phyloP scores from a whole-genome alignment of 1,284 basidiomycete species.

The Pseudozyma sp. region DNA sequence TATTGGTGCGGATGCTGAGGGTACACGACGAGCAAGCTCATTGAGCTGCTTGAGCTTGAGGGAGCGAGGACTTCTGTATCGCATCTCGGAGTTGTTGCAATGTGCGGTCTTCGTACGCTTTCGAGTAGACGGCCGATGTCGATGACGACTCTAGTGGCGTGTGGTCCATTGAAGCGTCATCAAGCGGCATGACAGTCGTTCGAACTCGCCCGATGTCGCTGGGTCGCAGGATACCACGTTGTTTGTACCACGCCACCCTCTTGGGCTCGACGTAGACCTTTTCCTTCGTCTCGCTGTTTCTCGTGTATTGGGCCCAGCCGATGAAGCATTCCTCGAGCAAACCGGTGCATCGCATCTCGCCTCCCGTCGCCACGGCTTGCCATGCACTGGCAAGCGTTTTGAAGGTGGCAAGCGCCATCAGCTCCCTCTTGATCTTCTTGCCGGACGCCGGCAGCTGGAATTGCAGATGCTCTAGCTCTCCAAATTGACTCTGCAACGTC shows the following conservation, averaged over 20 bases:
- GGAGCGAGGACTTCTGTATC: slow-evolving; percentile 11
- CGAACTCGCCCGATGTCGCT: slow-evolving; percentile 36
- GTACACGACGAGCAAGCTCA: slow-evolving; percentile 12
- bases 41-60: slow-evolving; percentile 22
- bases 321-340: slow-evolving; percentile 61
- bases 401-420: slow-evolving; percentile 55
- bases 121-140: slow-evolving; percentile 22
- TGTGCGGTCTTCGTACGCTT: slow-evolving; percentile 28
- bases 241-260: slow-evolving; percentile 36
- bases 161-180: background rate
- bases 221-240: slow-evolving; percentile 21
- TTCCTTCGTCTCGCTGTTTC: slow-evolving; percentile 19
- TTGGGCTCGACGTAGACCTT: slow-evolving; percentile 40
- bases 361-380: slow-evolving; percentile 53
- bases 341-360: slow-evolving; percentile 54
- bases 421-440: slow-evolving; percentile 51
- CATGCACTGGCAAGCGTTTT: slow-evolving; percentile 49
- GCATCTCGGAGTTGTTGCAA: slow-evolving; percentile 32
- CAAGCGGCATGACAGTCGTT: background rate
- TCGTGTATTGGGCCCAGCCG: slow-evolving; percentile 53
- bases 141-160: background rate
- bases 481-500: slow-evolving; percentile 43
- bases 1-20: slow-evolving; percentile 1
- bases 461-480: slow-evolving; percentile 44
- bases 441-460: slow-evolving; percentile 34